A percentile compares a stretch with the other conserved stretches of the same genome.
Conservation (phyloP, 495 filamentous ascomycete species). For the Pseudomonodictys pantanalensis region DNA sequence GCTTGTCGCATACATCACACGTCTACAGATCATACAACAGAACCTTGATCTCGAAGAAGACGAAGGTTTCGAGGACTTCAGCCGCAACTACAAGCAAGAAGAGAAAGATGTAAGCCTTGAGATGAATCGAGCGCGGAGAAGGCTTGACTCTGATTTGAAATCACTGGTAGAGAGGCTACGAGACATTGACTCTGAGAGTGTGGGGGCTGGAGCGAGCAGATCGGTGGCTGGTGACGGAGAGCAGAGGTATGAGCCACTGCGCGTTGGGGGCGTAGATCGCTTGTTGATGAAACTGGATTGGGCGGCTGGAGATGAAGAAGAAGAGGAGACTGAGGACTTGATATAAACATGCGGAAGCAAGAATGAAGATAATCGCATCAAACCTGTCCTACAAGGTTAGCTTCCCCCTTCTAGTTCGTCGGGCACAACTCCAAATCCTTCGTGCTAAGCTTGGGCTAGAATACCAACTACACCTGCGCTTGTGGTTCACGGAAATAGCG, state of each 20-base stretch:
- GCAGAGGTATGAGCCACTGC: slow-evolving; percentile 58
- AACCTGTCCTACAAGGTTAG: too few species aligned
- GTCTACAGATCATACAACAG: slow-evolving; percentile 67
- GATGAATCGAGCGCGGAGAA: slow-evolving; percentile 51
- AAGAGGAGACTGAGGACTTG: slow-evolving; percentile 17
- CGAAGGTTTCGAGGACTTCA: slow-evolving; percentile 71
- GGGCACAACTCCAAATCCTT: too few species aligned
- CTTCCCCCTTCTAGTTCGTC: too few species aligned
- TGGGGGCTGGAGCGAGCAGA: slow-evolving; percentile 26
- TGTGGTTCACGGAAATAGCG: too few species aligned
- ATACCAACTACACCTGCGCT: too few species aligned
- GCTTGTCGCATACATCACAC: slow-evolving; percentile 69
- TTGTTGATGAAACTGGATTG: slow-evolving; percentile 87
- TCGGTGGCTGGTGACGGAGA: slow-evolving; percentile 32
- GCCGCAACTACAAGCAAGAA: slow-evolving; percentile 66
- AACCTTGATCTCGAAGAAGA: slow-evolving; percentile 74
- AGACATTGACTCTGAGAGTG: slow-evolving; percentile 53
- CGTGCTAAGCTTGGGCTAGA: too few species aligned
- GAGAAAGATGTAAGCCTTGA: slow-evolving; percentile 61
- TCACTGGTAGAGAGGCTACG: slow-evolving; percentile 58
- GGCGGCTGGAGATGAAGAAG: slow-evolving; percentile 41
- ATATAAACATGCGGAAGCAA: too few species aligned
- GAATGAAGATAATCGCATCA: too few species aligned
- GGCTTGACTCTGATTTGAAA: slow-evolving; percentile 60
- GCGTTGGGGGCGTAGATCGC: slow-evolving; percentile 70